Evolutionary conservation across 2,329 filamentous ascomycete genomes (phyloP).

Genomic region (Penicillium sp.): DNA sequence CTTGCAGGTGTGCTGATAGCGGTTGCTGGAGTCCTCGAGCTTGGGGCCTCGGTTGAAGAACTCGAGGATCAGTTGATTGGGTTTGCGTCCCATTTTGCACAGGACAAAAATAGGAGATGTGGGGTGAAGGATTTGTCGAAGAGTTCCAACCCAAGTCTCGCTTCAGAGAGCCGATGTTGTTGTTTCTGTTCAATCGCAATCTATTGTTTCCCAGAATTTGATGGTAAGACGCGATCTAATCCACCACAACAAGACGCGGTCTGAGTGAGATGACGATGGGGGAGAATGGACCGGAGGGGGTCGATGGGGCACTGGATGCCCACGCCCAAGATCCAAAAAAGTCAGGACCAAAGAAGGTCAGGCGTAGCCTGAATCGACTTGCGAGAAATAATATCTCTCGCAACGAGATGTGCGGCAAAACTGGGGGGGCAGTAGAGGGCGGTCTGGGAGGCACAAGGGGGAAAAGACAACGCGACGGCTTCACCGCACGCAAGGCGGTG

Average conservation of each 20-base stretch:
- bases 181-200: neutral
- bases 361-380: constrained; percentile 9
- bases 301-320: neutral
- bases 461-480: constrained; percentile 25
- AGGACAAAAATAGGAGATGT: constrained; percentile 13
- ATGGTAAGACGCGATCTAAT: neutral
- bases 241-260: neutral
- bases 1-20: constrained; percentile 89
- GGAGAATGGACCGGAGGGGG: neutral
- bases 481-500: constrained; percentile 43
- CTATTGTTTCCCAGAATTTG: neutral
- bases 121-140: neutral
- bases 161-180: neutral
- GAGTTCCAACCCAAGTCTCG: neutral
- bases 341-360: constrained; percentile 2
- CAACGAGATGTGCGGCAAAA: constrained; percentile 34
- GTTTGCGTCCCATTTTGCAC: constrained; percentile 72
- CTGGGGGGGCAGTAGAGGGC: constrained; percentile 30
- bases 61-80: constrained; percentile 80
- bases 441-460: constrained; percentile 31
- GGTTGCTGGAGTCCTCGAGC: constrained; percentile 83
- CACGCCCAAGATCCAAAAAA: neutral
- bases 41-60: constrained; percentile 87
- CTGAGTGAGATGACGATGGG: neutral
- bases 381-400: constrained; percentile 1